Evolutionary conservation across 441 rosid genomes (phyloP).

Genomic region (Flueggea neowawraea): DNA sequence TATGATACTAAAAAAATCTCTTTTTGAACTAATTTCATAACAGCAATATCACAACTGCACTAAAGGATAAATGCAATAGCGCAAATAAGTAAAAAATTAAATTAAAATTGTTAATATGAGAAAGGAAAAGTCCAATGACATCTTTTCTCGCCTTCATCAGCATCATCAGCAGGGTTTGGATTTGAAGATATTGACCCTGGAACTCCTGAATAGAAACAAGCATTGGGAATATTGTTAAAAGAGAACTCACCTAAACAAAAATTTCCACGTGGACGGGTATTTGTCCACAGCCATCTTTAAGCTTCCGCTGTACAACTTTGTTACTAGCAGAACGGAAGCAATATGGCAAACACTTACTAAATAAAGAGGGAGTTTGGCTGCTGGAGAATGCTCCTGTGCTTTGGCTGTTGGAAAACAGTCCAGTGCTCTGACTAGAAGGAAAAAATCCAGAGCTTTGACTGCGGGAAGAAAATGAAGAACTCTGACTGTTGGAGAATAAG

Average conservation of each 20-base stretch:
- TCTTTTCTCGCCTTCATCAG: constrained; percentile 59
- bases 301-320: neutral
- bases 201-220: constrained; percentile 36
- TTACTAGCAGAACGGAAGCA: neutral
- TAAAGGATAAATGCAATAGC: no score
- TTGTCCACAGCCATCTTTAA: neutral
- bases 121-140: no score
- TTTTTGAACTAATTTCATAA: no score
- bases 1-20: no score
- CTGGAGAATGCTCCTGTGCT: constrained; percentile 17
- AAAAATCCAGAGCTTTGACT: constrained; percentile 9
- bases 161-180: constrained; percentile 41
- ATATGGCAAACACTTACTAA: constrained; percentile 41
- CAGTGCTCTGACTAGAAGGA: constrained; percentile 13
- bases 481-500: constrained; percentile 15
- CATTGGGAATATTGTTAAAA: no score
- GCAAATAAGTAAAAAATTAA: no score
- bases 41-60: no score
- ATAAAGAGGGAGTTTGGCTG: constrained; percentile 28
- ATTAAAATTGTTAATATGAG: no score
- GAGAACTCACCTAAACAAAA: no score
- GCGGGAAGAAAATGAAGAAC: constrained; percentile 7
- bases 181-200: constrained; percentile 43
- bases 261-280: no score
- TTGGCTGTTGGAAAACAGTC: constrained; percentile 15